These are phyloP conservation scores for Exserohilum rostratum DNA, from an alignment of 2,329 filamentous ascomycete species.

Conservation along the genomic window DNA sequence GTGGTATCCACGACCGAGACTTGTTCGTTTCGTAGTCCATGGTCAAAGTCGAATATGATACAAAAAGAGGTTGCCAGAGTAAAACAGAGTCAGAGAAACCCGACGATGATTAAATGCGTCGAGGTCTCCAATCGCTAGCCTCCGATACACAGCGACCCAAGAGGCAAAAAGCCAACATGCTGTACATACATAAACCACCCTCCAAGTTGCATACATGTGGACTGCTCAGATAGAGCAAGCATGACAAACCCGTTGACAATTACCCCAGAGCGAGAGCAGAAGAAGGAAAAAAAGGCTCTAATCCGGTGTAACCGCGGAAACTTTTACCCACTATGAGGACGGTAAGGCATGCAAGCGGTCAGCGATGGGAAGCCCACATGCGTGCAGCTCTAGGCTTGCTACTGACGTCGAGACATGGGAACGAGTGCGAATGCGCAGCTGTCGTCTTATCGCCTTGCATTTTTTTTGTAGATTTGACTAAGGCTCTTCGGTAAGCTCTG, in stretches of 20 bases:
- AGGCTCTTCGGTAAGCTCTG: slow-evolving; percentile 42
- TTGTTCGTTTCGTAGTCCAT: slow-evolving; percentile 32
- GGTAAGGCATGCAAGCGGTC: slow-evolving; percentile 21
- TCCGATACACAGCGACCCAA: slow-evolving; percentile 1
- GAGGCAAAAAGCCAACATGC: slow-evolving; percentile 17
- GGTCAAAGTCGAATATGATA: background rate
- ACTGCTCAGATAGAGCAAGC: slow-evolving; percentile 29
- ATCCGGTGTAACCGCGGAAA: slow-evolving; percentile 27
- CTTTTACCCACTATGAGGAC: slow-evolving; percentile 11
- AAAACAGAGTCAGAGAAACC: background rate
- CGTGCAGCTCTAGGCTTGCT: slow-evolving; percentile 23
- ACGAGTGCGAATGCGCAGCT: slow-evolving; percentile 19
- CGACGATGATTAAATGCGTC: slow-evolving; percentile 1
- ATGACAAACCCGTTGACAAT: slow-evolving; percentile 34
- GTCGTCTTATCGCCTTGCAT: slow-evolving; percentile 45
- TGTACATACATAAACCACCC: slow-evolving; percentile 15
- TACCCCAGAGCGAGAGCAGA: too few species aligned
- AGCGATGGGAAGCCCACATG: slow-evolving; percentile 21
- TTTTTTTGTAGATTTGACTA: slow-evolving; percentile 37
- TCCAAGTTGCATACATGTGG: too few species aligned
- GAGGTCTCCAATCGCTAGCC: background rate
- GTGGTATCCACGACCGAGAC: slow-evolving; percentile 39
- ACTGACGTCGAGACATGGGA: slow-evolving; percentile 25
- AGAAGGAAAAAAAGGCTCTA: slow-evolving; percentile 22
- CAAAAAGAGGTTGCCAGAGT: background rate